Conservation (phyloP, 495 filamentous ascomycete species). For the Entonaema liquescens region DNA sequence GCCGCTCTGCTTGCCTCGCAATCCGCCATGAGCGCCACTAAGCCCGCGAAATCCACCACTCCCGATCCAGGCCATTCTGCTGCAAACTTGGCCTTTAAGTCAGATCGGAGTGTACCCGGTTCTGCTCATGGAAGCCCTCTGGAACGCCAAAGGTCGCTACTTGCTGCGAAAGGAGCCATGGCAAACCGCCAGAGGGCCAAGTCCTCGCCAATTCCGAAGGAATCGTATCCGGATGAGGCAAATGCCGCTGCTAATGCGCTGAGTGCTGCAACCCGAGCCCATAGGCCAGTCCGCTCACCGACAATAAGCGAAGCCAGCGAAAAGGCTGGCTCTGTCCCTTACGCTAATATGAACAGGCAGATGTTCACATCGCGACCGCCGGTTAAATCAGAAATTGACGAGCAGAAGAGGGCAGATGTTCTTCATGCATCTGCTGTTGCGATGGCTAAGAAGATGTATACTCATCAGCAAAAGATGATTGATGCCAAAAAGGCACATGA, state of each 20-base stretch:
- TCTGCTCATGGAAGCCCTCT: conserved; percentile 26
- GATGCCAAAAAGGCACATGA: conserved; percentile 53
- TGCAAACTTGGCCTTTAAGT: conserved; percentile 63
- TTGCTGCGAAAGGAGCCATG: conserved; percentile 79
- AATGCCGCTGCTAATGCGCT: conserved; percentile 71
- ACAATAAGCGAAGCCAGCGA: conserved; percentile 42
- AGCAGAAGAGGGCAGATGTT: conserved; percentile 72
- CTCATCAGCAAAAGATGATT: conserved; percentile 65
- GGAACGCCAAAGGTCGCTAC: conserved; percentile 65
- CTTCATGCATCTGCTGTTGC: conserved; percentile 82
- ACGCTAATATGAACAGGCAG: conserved; percentile 62
- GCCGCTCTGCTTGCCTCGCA: conserved; percentile 76
- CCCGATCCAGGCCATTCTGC: conserved; percentile 65
- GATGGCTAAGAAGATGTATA: conserved; percentile 90
- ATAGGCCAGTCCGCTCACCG: conserved; percentile 50
- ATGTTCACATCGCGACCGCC: conserved; percentile 82
- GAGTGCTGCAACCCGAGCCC: conserved; percentile 70
- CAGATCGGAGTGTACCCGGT: conserved; percentile 21
- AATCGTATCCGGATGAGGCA: conserved; percentile 64
- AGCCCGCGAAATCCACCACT: conserved; percentile 45
- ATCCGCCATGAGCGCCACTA: conserved; percentile 63
- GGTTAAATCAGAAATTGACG: conserved; percentile 74
- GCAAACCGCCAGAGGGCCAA: conserved; percentile 70
- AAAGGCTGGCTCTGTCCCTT: conserved; percentile 53
- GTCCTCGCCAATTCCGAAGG: conserved; percentile 64